These are phyloP conservation scores for Astraeus odoratus DNA, from an alignment of 768 basidiomycete species.

Conservation along the genomic window DNA sequence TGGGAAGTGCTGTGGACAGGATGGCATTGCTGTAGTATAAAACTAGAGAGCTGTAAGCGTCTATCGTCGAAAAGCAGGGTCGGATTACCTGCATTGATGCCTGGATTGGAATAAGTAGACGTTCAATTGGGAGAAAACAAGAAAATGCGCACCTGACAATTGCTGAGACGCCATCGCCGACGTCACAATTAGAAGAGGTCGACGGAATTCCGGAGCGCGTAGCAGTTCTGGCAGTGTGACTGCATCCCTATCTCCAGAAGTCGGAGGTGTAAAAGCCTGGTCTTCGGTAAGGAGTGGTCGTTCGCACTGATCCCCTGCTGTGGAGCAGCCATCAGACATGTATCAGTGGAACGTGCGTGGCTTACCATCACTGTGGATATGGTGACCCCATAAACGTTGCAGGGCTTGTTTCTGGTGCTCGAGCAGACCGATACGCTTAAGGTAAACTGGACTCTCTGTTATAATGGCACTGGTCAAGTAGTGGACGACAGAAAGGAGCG, in stretches of 20 bases:
- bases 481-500: conserved; percentile 48
- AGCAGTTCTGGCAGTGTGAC: conserved; percentile 51
- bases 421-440: conserved; percentile 41
- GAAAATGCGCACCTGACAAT: conserved; percentile 48
- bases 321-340: conserved; percentile 3
- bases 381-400: conserved; percentile 48
- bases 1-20: conserved; percentile 70
- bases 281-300: conserved; percentile 23
- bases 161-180: conserved; percentile 76
- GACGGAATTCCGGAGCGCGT: conserved; percentile 45
- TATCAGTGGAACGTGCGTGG: not conserved
- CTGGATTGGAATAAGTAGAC: conserved; percentile 28
- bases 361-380: conserved; percentile 23
- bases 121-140: not conserved
- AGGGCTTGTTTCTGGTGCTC: conserved; percentile 43
- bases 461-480: conserved; percentile 46
- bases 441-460: conserved; percentile 69
- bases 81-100: conserved; percentile 66
- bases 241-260: conserved; percentile 20
- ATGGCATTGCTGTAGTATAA: conserved; percentile 91
- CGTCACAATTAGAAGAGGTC: conserved; percentile 58
- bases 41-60: conserved; percentile 36
- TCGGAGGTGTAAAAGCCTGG: conserved; percentile 10
- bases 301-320: conserved; percentile 21
- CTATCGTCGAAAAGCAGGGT: not conserved